These are phyloP conservation scores for Mortierella sp. DNA, from an alignment of 371 early-diverging fungal genomes.

Conservation along the genomic window DNA sequence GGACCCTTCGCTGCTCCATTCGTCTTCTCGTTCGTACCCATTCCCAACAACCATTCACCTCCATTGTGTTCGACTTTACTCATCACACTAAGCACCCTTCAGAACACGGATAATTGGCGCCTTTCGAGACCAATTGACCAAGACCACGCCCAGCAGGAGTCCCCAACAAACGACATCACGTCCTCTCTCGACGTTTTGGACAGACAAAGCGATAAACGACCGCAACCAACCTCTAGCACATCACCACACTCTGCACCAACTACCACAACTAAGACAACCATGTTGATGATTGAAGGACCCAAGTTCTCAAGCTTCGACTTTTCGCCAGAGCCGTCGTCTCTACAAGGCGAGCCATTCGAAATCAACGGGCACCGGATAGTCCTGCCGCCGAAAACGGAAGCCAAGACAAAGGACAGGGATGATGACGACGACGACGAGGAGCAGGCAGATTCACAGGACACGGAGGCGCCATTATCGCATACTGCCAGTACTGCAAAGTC, in stretches of 20 bases:
- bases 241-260: background rate
- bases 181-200: background rate
- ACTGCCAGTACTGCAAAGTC: constrained; percentile 43
- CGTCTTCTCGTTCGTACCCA: background rate
- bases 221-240: background rate
- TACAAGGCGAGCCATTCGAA: constrained; percentile 15
- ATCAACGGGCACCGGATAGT: constrained; percentile 42
- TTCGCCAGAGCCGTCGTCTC: constrained; percentile 1
- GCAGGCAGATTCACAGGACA: background rate
- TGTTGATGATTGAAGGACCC: constrained; percentile 56
- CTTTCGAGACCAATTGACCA: background rate
- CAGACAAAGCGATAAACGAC: background rate
- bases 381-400: constrained; percentile 18
- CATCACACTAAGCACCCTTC: background rate
- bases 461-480: constrained; percentile 25
- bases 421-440: background rate
- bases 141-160: background rate
- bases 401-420: background rate
- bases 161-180: background rate
- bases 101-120: background rate
- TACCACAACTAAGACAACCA: background rate
- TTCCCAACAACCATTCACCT: background rate
- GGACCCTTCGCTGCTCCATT: background rate
- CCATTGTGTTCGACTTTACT: background rate
- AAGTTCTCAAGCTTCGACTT: constrained; percentile 52